Conservation (phyloP, 441 rosid genomes). For the Populus hybrid region DNA sequence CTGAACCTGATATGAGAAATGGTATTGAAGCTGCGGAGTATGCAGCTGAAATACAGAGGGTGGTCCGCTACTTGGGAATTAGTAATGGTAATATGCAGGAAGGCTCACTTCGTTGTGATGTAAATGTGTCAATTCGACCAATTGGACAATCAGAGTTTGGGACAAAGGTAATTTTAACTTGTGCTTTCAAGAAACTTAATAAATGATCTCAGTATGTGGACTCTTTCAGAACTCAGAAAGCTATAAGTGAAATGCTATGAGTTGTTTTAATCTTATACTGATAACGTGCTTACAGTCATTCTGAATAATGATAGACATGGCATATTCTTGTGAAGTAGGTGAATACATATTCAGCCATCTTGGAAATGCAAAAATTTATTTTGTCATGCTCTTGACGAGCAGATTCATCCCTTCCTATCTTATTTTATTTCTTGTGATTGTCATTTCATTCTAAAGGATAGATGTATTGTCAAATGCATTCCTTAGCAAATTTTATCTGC, state of each 20-base stretch:
- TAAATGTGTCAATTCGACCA: slow-evolving; percentile 88
- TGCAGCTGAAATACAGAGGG: slow-evolving; percentile 79
- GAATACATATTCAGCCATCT: background rate
- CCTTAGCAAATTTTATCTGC: background rate
- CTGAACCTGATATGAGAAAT: slow-evolving; percentile 97
- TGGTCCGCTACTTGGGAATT: slow-evolving; percentile 80
- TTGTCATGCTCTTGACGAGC: background rate
- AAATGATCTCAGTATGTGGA: slow-evolving; percentile 10
- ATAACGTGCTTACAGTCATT: background rate
- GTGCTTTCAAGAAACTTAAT: background rate
- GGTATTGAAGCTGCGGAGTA: slow-evolving; percentile 96
- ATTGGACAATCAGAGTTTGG: slow-evolving; percentile 76
- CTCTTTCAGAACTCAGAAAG: slow-evolving; percentile 8
- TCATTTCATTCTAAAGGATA: background rate
- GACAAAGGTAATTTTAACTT: slow-evolving; percentile 57
- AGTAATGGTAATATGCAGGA: slow-evolving; percentile 98
- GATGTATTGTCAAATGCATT: background rate
- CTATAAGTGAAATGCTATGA: background rate
- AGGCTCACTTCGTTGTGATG: slow-evolving; percentile 96
- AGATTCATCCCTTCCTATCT: background rate
- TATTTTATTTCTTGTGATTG: slow-evolving; percentile 1
- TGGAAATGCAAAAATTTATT: background rate
- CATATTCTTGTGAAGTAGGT: background rate
- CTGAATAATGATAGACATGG: background rate
- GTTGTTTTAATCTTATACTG: background rate